Percentiles rank a stretch among this genome's conserved stretches.
Evolutionary conservation across 371 early-diverging fungal genomes (phyloP).

Genomic region (Haplosporangium sp.): DNA sequence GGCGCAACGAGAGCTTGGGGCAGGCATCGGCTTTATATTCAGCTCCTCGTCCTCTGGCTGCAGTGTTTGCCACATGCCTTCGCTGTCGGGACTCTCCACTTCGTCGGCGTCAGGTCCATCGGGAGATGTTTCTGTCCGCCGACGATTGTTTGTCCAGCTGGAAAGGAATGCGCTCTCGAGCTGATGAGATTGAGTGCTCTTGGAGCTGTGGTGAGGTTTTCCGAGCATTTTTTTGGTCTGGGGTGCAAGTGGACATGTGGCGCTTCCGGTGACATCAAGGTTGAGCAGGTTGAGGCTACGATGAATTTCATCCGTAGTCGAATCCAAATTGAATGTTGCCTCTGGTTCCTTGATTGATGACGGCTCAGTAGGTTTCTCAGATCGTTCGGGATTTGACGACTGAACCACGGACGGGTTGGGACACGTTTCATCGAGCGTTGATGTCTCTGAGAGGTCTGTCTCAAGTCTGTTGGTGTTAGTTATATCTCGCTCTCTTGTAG

Average conservation of each 20-base stretch:
- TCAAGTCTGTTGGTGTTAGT: background rate
- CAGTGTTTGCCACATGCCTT: conserved; percentile 45
- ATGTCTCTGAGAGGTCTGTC: background rate
- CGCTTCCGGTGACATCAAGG: conserved; percentile 45
- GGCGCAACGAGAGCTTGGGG: conserved; percentile 9
- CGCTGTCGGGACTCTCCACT: conserved; percentile 7
- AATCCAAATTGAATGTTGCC: conserved; percentile 39
- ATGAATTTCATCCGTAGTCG: conserved; percentile 51
- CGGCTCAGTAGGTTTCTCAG: background rate
- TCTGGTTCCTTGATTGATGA: conserved; percentile 29
- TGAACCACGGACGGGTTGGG: conserved; percentile 9
- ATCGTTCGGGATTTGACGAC: conserved; percentile 21
- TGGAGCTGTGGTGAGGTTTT: conserved; percentile 20
- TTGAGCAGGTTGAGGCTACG: conserved; percentile 44
- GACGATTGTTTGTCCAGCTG: conserved; percentile 23
- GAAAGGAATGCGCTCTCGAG: conserved; percentile 11
- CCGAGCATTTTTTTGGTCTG: conserved; percentile 46
- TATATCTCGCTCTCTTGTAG: background rate
- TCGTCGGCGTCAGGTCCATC: conserved; percentile 15
- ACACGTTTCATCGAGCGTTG: background rate
- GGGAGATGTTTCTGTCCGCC: conserved; percentile 22
- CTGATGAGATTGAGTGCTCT: conserved; percentile 5
- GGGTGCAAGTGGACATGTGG: conserved; percentile 44
- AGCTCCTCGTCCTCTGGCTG: conserved; percentile 16
- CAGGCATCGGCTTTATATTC: background rate